phyloP scores from a whole-genome alignment of 2,329 filamentous ascomycete species.

The Trichoderma pleuroti region DNA sequence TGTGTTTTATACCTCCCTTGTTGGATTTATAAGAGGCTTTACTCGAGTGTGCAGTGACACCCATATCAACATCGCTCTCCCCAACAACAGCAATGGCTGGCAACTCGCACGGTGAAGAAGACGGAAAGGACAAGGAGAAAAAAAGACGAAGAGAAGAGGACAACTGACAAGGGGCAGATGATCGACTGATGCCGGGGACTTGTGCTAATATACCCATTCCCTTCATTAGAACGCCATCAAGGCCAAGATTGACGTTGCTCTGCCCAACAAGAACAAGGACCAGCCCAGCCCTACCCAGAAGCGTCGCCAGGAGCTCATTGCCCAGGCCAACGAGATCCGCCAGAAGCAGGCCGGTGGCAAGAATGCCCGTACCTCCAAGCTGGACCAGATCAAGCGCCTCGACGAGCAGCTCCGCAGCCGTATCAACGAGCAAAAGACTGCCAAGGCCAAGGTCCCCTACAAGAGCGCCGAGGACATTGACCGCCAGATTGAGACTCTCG shows the following conservation, averaged over 20 bases:
- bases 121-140: background rate
- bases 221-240: conserved; percentile 73
- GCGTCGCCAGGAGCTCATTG: conserved; percentile 79
- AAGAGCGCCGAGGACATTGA: conserved; percentile 88
- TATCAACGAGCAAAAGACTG: conserved; percentile 81
- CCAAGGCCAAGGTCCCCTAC: conserved; percentile 75
- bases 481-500: conserved; percentile 72
- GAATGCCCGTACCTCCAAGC: conserved; percentile 69
- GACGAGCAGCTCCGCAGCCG: conserved; percentile 85
- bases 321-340: conserved; percentile 78
- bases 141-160: background rate
- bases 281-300: conserved; percentile 77
- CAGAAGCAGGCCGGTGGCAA: conserved; percentile 87
- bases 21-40: background rate
- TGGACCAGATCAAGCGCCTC: conserved; percentile 88
- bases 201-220: background rate
- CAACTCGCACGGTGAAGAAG: background rate
- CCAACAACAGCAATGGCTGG: background rate
- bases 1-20: background rate
- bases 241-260: conserved; percentile 79
- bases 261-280: conserved; percentile 70
- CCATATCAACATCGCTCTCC: background rate
- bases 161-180: background rate
- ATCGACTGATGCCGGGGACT: background rate
- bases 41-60: background rate